Evolutionary conservation across 2,329 filamentous ascomycete species (phyloP).

Genomic region (Epicoccum sorghinum): DNA sequence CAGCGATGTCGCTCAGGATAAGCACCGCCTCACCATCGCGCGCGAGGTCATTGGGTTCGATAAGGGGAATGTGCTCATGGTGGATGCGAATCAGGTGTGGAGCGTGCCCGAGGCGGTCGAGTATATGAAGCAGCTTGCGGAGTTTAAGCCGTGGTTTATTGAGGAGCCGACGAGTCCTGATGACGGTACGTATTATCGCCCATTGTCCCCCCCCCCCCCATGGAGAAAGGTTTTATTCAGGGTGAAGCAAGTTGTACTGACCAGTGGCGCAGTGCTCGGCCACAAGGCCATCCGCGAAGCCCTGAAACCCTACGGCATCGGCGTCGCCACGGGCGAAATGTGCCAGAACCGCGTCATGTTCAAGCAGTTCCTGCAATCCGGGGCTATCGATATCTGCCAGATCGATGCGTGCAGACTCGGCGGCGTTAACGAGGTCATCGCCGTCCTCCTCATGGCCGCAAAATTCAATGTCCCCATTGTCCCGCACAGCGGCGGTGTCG

Average conservation of each 20-base stretch:
- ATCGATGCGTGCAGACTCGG: conserved; percentile 89
- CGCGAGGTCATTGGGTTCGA: conserved; percentile 83
- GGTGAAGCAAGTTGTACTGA: no score
- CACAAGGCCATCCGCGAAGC: conserved; percentile 86
- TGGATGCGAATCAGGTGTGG: conserved; percentile 93
- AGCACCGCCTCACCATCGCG: conserved; percentile 72
- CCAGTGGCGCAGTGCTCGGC: conserved; percentile 78
- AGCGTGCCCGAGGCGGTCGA: conserved; percentile 86
- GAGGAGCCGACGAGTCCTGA: conserved; percentile 92
- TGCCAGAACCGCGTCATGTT: conserved; percentile 94
- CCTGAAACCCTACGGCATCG: conserved; percentile 74
- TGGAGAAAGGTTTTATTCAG: no score
- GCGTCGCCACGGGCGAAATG: conserved; percentile 92
- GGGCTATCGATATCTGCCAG: conserved; percentile 86
- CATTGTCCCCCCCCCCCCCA: no score
- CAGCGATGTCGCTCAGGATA: conserved; percentile 72
- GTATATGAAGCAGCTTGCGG: conserved; percentile 81
- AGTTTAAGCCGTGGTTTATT: conserved; percentile 92
- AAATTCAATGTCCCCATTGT: conserved; percentile 83
- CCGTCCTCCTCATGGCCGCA: conserved; percentile 84
- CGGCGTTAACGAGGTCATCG: conserved; percentile 88
- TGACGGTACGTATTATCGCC: conserved; percentile 55
- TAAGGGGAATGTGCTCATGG: conserved; percentile 83
- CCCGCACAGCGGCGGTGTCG: conserved; percentile 87
- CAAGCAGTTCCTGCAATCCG: conserved; percentile 83